Evolutionary conservation across 202 grass and related monocot species (phyloP), one percentile per base, ranked within the genome.

Genomic region (Zizania palustris): DNA sequence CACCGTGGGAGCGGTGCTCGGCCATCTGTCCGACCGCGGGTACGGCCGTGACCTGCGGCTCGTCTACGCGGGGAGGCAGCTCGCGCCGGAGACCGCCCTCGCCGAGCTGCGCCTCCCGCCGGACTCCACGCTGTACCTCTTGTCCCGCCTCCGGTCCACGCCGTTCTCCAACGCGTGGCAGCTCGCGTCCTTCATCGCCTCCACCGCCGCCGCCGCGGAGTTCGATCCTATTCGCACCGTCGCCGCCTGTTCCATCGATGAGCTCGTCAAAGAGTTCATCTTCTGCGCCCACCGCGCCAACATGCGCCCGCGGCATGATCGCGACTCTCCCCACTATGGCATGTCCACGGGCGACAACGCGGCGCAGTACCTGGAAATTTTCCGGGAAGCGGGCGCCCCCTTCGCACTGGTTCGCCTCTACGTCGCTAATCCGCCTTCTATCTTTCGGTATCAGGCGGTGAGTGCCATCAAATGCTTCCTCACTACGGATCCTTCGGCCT

Each of bases 371-470:
- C 68, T 99, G 3, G 77, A 88, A 28, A 86, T 99, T 54, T 99
- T 99, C 73, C 63, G 88, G 20, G 75, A 87, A 20, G 69, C 89
- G 0, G 87, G 87, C 45, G 92, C 88, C 4, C 69, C 92, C 62
- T 18, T 90, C n/a, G 80, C 89, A 1, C 79, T 99, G n/a, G 92
- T 99, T 35, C 89, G 89, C 63, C 87, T 99, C n/a, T 93, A 99
- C 84, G 74, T 92, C 46, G 90, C 89, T 0, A 77, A 10, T 20
- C 51, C 51, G 3, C 69, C 75, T 20, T 21, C 55, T 0, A 84
- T 75, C 4, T 73, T 75, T 1, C 85, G 72, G 28, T 67, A 55
- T 0, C 77, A 74, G 0, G 96, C 92, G 0, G 90, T 83, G 14
- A 72, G 59, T 8, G 88, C 92, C 61, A 93, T 99, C 57, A 85